A percentile compares a stretch with the other conserved stretches of the same genome.
Conservation (phyloP, 1,284 basidiomycete species). For the Ceratobasidium sp. region DNA sequence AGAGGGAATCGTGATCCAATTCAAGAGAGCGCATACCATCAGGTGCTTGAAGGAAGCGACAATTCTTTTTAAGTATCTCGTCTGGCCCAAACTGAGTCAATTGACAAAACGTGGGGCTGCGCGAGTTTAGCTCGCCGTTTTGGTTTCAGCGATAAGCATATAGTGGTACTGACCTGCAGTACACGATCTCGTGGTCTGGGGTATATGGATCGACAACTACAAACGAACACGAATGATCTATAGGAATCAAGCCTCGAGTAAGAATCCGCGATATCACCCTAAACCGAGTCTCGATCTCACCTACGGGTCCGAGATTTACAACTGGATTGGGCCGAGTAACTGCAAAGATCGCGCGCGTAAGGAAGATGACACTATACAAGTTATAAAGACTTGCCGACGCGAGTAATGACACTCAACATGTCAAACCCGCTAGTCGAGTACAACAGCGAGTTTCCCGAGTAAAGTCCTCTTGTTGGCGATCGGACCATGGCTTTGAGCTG, state of each 20-base stretch:
- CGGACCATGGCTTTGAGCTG: slow-evolving; percentile 35
- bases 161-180: slow-evolving; percentile 19
- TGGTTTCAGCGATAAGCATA: no score
- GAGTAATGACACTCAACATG: slow-evolving; percentile 36
- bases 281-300: slow-evolving; percentile 28
- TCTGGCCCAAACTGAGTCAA: slow-evolving; percentile 25
- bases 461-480: slow-evolving; percentile 30
- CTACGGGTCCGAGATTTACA: slow-evolving; percentile 35
- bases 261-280: neutral
- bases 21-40: neutral
- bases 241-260: neutral
- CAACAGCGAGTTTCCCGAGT: slow-evolving; percentile 29
- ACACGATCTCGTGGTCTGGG: slow-evolving; percentile 34
- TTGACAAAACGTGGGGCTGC: slow-evolving; percentile 34
- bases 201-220: slow-evolving; percentile 37
- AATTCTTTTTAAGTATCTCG: slow-evolving; percentile 32
- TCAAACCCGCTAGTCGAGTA: slow-evolving; percentile 39
- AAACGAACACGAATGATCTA: slow-evolving; percentile 37
- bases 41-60: slow-evolving; percentile 32
- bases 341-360: slow-evolving; percentile 4
- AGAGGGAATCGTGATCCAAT: neutral
- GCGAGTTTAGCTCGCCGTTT: no score
- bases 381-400: slow-evolving; percentile 6
- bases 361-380: neutral
- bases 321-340: slow-evolving; percentile 37